Evolutionary conservation across 139 green algal genomes (phyloP).

Genomic region (Limnomonas spitsbergensis): DNA sequence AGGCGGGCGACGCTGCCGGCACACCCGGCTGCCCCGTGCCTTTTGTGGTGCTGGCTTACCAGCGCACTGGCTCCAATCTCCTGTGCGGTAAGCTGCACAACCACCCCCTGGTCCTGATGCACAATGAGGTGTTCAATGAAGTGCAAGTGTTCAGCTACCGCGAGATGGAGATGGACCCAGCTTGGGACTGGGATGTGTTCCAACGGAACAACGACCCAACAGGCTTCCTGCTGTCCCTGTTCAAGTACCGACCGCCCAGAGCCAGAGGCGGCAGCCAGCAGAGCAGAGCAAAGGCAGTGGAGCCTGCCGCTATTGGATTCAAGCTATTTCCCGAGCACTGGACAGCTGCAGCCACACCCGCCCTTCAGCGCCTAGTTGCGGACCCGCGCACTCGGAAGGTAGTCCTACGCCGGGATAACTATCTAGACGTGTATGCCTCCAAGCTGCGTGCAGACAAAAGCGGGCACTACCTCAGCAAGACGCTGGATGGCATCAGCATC

Average conservation of each 20-base stretch:
- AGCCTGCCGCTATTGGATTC: slow-evolving; percentile 8
- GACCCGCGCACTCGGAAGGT: slow-evolving; percentile 24
- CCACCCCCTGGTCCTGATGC: slow-evolving; percentile 19
- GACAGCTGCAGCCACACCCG: not conserved
- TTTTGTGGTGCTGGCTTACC: slow-evolving; percentile 24
- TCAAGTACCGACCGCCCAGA: too few species aligned
- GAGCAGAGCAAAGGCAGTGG: too few species aligned
- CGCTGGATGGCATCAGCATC: slow-evolving; percentile 8
- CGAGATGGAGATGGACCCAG: not conserved
- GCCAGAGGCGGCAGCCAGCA: too few species aligned
- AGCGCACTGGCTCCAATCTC: slow-evolving; percentile 30
- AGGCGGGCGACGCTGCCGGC: too few species aligned
- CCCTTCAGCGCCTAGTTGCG: not conserved
- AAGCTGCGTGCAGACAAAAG: slow-evolving; percentile 22
- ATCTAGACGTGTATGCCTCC: slow-evolving; percentile 6
- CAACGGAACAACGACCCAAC: too few species aligned
- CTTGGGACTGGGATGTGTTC: not conserved
- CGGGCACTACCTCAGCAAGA: not conserved
- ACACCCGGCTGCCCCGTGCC: too few species aligned
- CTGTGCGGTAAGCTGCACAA: slow-evolving; percentile 25
- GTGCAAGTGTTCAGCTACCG: slow-evolving; percentile 24
- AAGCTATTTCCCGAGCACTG: slow-evolving; percentile 24
- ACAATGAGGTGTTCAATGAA: slow-evolving; percentile 32
- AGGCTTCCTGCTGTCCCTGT: not conserved
- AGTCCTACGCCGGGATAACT: slow-evolving; percentile 19